Evolutionary conservation across 768 basidiomycete species (phyloP), one percentile per base, ranked within the genome.

Genomic region (Russula sp.): DNA sequence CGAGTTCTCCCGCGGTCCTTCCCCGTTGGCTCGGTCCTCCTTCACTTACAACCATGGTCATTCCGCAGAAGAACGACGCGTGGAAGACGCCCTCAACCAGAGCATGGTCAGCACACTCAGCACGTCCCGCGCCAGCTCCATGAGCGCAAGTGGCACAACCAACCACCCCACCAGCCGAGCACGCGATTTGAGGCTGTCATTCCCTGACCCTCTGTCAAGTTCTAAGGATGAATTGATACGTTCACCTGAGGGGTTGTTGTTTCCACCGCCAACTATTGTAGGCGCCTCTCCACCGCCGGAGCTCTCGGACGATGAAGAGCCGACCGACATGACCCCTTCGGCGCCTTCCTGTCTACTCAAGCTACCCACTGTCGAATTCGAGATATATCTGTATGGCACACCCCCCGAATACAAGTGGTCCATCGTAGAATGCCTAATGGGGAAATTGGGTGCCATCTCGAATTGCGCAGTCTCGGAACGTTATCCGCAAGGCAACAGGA

Each of bases 21-120:
- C 61, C 54, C 68, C 55, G 27, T 50, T 52, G 14, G 37, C 40
- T 34, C 48, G n/a, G 18, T 50, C 64, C 3, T 55, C 62, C 31
- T 32, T 45, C 37, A 58, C 52, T 47, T 16, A 55, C 31, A 11
- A 57, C 18, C 51, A 55, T 34, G 51, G 56, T 40, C 2, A 49
- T 14, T 75, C 77, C 16, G 75, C 75, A 40, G 89, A 90, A 73
- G 88, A 91, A 67, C 77, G 84, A 68, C 79, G 81, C 48, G 84
- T 90, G 68, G 86, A 82, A 68, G 87, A 84, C 68, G 89, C 83
- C 22, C 80, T 91, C 61, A 87, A 91, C 73, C 89, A 91, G 75
- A 91, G 89, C 75, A 82, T 91, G 76, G 80, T 88, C 70, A 87
- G 89, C 74, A 91, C 89, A 16, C 79, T 91, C 65, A 86, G 82